Percentiles rank a stretch among this genome's conserved stretches.
Conservation (phyloP, 2,329 filamentous ascomycete genomes). For the Diaporthe sp. region DNA sequence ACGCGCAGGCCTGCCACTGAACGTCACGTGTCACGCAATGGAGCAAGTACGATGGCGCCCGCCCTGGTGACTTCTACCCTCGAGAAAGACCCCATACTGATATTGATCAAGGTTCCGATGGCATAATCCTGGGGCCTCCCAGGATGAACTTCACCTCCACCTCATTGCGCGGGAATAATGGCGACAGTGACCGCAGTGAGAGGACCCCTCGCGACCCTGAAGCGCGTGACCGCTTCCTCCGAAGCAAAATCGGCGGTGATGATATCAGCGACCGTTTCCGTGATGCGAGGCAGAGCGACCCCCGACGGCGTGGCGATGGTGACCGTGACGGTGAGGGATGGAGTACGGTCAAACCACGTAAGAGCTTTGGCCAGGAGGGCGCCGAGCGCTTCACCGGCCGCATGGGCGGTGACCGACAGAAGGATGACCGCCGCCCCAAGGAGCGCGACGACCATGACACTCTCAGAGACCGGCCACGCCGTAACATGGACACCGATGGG, state of each 20-base stretch:
- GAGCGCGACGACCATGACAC: slow-evolving; percentile 72
- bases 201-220: slow-evolving; percentile 67
- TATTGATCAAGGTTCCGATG: slow-evolving; percentile 73
- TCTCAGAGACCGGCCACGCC: slow-evolving; percentile 60
- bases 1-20: slow-evolving; percentile 67
- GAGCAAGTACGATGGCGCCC: slow-evolving; percentile 62
- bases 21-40: slow-evolving; percentile 69
- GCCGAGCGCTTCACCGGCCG: slow-evolving; percentile 79
- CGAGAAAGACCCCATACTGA: slow-evolving; percentile 33
- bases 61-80: not conserved
- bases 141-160: slow-evolving; percentile 86
- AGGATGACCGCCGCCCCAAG: slow-evolving; percentile 60
- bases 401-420: slow-evolving; percentile 66
- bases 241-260: slow-evolving; percentile 64
- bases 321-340: slow-evolving; percentile 79
- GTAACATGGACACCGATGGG: slow-evolving; percentile 65
- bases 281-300: slow-evolving; percentile 60
- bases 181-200: slow-evolving; percentile 65
- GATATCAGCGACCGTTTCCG: slow-evolving; percentile 66
- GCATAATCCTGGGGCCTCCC: slow-evolving; percentile 88
- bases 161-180: slow-evolving; percentile 63
- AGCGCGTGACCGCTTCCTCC: slow-evolving; percentile 72
- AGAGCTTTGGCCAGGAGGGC: slow-evolving; percentile 80
- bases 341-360: slow-evolving; percentile 81
- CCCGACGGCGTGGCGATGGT: slow-evolving; percentile 67